These are phyloP conservation scores for Fusarium sp. DNA, from an alignment of 2,329 filamentous ascomycete species.

Conservation along the genomic window DNA sequence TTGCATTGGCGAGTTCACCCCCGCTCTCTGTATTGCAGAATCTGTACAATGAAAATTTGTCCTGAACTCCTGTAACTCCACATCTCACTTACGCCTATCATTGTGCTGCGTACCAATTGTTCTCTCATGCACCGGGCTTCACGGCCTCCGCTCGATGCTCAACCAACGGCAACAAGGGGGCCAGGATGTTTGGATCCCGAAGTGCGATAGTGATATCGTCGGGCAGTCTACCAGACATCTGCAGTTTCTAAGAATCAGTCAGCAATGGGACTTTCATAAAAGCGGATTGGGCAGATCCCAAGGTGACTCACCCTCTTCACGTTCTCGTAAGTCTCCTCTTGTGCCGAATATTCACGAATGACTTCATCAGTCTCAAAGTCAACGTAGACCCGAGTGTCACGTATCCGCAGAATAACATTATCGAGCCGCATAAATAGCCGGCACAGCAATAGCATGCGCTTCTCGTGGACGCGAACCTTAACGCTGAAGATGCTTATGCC, in stretches of 20 bases:
- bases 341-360: conserved; percentile 89
- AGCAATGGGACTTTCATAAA: background rate
- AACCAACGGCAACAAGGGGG: conserved; percentile 75
- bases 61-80: conserved; percentile 36
- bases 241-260: conserved; percentile 55
- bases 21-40: conserved; percentile 7
- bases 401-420: conserved; percentile 85
- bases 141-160: conserved; percentile 71
- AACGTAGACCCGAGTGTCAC: conserved; percentile 91
- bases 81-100: background rate
- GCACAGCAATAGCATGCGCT: conserved; percentile 83
- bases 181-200: conserved; percentile 82
- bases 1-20: conserved; percentile 18
- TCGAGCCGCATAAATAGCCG: conserved; percentile 95
- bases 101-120: background rate
- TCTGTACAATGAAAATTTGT: conserved; percentile 8
- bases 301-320: conserved; percentile 71
- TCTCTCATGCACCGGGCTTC: conserved; percentile 28
- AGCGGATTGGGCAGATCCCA: background rate
- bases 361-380: conserved; percentile 85
- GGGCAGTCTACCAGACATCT: conserved; percentile 63
- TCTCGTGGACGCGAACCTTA: conserved; percentile 93
- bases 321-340: conserved; percentile 82
- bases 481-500: conserved; percentile 90
- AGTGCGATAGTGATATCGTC: conserved; percentile 82